Base-by-base conservation (phyloP, 805 yeast species). In the Crinitomyces ghanaensis region DNA sequence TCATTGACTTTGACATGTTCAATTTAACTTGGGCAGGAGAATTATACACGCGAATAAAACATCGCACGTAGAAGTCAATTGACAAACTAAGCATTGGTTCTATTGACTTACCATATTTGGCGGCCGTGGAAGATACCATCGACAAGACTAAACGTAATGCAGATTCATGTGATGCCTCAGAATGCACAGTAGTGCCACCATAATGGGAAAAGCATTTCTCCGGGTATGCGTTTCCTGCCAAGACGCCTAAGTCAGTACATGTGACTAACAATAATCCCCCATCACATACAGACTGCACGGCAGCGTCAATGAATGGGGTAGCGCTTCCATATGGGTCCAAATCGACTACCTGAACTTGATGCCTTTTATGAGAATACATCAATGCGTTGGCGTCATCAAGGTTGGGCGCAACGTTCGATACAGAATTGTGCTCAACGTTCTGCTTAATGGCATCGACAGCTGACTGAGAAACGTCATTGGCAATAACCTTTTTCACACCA, bases 301-400 rank as follows among this genome's bases (percentile, higher is more conserved):
- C 96, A 20, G 91, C 74, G 54, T 91, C 98, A 19, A 91, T 66
- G 53, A 91, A 91, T 5, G 98, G 98, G 0, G 95, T 73, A 0
- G 95, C 98, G 0, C 96, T 79, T 19, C 99, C 99, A 52, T 91
- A 91, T 0, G 99, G 99, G 56, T 91, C 99, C 33, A 91, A 66
- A 57, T 91, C 99, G 37, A 91, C 73, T 3, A 83, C 81, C 51
- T 91, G 94, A 57, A 31, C 59, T 51, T 8, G 43, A 50, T 48
- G 58, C 57, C 41, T 29, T 33, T 46, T 46, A 33, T 43, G 48
- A 2, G 37, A 50, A 33, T 77, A 63, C 94, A 91, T 83, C 49
- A 69, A 73, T 26, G 71, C 72, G 43, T 80, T 84, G n/a, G 98
- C 98, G 59, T 91, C 97, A 20, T 91, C 95, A 45, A 72, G 70